Evolutionary conservation across 2,329 filamentous ascomycete species (phyloP), one percentile per base, ranked within the genome.

Genomic region (Scedosporium dehoogii): DNA sequence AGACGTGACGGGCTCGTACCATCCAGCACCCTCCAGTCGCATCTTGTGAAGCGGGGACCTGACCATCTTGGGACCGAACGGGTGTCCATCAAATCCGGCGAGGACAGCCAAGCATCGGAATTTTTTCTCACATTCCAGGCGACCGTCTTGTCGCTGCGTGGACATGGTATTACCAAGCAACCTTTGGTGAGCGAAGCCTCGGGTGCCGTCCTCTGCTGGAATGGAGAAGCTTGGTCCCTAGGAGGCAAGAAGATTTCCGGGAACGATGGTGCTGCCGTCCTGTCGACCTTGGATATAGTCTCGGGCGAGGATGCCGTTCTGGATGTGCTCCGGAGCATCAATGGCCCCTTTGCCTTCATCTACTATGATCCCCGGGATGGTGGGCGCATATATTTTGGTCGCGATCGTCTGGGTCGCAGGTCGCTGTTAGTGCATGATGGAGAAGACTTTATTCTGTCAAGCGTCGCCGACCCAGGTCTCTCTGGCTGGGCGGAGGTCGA

Each of bases 191-290:
- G 88, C 66, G 44, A 70, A 2, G 65, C 68, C 0, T 29, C 60
- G 27, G 79, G 81, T 3, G 91, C 88, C 1, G 78, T 90, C 0
- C 79, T 99, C 2, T 97, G 93, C 80, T 99, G 94, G 94, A 99
- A 99, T 70, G 94, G 94, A 53, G 94, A 99, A 72, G 93, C 92
- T 1, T 99, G 94, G 94, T 87, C 83, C 63, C 80, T 96, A 59
- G 75, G 74, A 7, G 81, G 80, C 41, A 68, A 80, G 9, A 69
- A 73, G 1, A 78, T 96, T n/a, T 63, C 70, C 5, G 89, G 86
- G 63, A 97, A 96, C 70, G 94, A 99, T 74, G 90, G 90, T 3
- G 81, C 88, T 68, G 75, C 78, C 6, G 78, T 97, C 18, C 86
- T 93, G 69, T 70, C 79, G 41, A 70, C 83, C 44, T 78, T 96